Conservation (phyloP, 2,329 filamentous ascomycete genomes). For the Stachybotrys chlorohalonatus region DNA sequence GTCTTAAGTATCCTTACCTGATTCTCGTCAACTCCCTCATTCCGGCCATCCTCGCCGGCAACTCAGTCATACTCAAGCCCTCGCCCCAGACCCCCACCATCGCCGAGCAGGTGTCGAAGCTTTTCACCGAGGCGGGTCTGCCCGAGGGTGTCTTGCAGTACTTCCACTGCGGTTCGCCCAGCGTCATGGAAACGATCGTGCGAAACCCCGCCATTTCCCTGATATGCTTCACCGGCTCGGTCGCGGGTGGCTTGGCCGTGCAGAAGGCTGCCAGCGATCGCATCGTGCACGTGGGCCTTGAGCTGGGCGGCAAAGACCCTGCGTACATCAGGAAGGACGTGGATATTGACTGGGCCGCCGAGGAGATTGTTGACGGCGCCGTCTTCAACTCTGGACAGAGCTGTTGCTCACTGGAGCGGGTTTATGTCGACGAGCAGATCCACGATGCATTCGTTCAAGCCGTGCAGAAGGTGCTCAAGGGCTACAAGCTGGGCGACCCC, state of each 20-base stretch:
- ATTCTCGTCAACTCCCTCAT: slow-evolving; percentile 89
- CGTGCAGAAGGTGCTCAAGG: slow-evolving; percentile 68
- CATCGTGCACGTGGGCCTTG: slow-evolving; percentile 76
- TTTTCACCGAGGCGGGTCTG: slow-evolving; percentile 73
- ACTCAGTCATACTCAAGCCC: slow-evolving; percentile 88
- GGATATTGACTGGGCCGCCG: slow-evolving; percentile 82
- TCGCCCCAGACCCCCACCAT: slow-evolving; percentile 92
- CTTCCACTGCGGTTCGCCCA: slow-evolving; percentile 78
- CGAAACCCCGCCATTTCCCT: slow-evolving; percentile 67
- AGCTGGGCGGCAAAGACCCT: slow-evolving; percentile 91
- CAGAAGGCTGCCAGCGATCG: slow-evolving; percentile 78
- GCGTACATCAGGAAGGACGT: slow-evolving; percentile 83
- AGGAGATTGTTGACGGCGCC: slow-evolving; percentile 91
- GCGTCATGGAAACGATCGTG: slow-evolving; percentile 69
- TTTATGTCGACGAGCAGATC: slow-evolving; percentile 81
- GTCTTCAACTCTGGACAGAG: slow-evolving; percentile 98
- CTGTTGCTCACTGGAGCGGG: slow-evolving; percentile 84
- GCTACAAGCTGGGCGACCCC: slow-evolving; percentile 85
- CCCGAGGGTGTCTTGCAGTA: slow-evolving; percentile 80
- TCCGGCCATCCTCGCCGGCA: slow-evolving; percentile 82
- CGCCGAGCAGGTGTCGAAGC: slow-evolving; percentile 69
- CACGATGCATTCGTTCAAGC: slow-evolving; percentile 76
- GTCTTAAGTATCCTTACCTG: slow-evolving; percentile 76
- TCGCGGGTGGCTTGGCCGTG: slow-evolving; percentile 76
- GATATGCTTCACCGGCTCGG: slow-evolving; percentile 90